Evolutionary conservation across 116 monocot species (phyloP), one percentile per base, ranked within the genome.

Genomic region (Cymodocea nodosa): DNA sequence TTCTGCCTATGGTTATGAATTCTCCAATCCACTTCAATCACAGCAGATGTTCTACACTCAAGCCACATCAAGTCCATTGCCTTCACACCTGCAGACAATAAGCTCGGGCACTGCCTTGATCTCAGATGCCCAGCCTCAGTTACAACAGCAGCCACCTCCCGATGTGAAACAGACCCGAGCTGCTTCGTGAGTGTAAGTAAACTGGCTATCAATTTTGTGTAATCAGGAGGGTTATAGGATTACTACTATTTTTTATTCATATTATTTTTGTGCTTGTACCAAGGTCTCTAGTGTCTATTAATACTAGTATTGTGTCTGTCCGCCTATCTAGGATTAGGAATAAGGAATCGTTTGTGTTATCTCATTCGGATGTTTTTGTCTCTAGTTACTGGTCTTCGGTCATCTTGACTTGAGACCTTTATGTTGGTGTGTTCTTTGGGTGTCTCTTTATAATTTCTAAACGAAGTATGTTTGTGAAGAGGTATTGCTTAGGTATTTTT

Each of bases 31-130:
- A 0, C 23, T 40, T 7, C 78, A 66, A 22, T 18, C 69, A 0
- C 75, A 70, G 53, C 74, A 30, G 25, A 64, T 82, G 54, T 82
- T 77, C 77, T 84, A 80, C 49, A 75, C 84, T 48, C 84, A 81
- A 75, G 48, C 82, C 4, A 50, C 72, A 18, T 56, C 79, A 0
- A 60, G 77, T 6, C 50, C 74, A 4, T n/a, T 78, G 75, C 49
- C 72, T 9, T 61, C 78, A 0, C 84, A 79, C 72, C 84, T 81
- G 65, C 86, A 78, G 70, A 53, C 73, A 11, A 67, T 80, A 67
- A 83, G 20, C 74, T 65, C 80, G 1, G 68, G 70, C 0, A 60
- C 71, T 35, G 25, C 66, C 0, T 40, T 74, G 22, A 13, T 62
- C 0, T 66, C 50, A 14, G 71, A 20, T 24, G 52, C 18, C 40